Conservation (phyloP, 2,329 filamentous ascomycete species). For the Cladosporium oxysporum region DNA sequence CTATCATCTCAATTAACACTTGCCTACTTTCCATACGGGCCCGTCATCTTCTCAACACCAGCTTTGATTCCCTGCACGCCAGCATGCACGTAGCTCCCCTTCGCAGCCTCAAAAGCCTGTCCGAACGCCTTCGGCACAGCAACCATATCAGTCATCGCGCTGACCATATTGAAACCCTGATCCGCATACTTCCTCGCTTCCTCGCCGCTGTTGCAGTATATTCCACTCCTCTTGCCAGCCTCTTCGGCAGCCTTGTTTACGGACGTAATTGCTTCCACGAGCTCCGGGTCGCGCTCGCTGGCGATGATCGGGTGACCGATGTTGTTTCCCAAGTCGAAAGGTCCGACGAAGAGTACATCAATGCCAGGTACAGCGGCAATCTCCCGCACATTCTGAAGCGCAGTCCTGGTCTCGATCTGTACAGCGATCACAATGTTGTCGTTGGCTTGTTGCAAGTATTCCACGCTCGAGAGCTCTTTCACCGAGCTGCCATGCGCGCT, state of each 20-base stretch:
- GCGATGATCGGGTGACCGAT: slow-evolving; percentile 55
- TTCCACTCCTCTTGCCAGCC: slow-evolving; percentile 56
- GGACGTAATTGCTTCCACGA: slow-evolving; percentile 53
- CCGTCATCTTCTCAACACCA: slow-evolving; percentile 28
- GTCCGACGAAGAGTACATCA: slow-evolving; percentile 56
- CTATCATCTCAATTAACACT: not conserved
- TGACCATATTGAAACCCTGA: slow-evolving; percentile 57
- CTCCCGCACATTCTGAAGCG: slow-evolving; percentile 45
- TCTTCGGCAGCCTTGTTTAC: slow-evolving; percentile 54
- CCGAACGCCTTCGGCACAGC: slow-evolving; percentile 34
- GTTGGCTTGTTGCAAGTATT: slow-evolving; percentile 60
- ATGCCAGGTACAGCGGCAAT: slow-evolving; percentile 56
- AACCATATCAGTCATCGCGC: slow-evolving; percentile 37
- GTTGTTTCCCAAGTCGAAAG: slow-evolving; percentile 60
- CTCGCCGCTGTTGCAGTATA: slow-evolving; percentile 56
- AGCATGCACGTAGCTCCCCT: slow-evolving; percentile 28
- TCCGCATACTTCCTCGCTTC: slow-evolving; percentile 55
- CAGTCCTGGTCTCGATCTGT: slow-evolving; percentile 49
- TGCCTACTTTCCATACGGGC: slow-evolving; percentile 17
- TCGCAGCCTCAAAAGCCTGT: slow-evolving; percentile 32
- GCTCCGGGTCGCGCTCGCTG: slow-evolving; percentile 50
- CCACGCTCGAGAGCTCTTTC: slow-evolving; percentile 35
- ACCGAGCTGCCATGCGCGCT: slow-evolving; percentile 17
- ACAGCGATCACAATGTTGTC: slow-evolving; percentile 53
- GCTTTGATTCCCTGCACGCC: slow-evolving; percentile 29